Percentiles rank a stretch among this genome's conserved stretches.
Evolutionary conservation across 768 basidiomycete species (phyloP).

Genomic region (Agaricus sinodeliciosus): DNA sequence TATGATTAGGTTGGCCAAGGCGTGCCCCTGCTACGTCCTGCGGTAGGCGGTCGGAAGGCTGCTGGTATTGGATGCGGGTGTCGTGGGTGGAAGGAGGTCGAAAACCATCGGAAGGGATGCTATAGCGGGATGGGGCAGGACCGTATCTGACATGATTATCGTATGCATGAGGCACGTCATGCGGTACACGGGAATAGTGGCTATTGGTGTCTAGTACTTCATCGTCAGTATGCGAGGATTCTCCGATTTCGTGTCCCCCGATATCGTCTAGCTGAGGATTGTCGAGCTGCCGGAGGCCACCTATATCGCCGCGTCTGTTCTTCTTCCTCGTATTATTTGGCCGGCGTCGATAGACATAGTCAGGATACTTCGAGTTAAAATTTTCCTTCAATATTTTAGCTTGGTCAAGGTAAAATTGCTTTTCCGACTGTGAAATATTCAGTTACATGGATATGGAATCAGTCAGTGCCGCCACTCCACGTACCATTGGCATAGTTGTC

Average conservation of each 20-base stretch:
- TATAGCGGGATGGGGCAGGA: slow-evolving; percentile 18
- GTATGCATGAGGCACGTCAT: slow-evolving; percentile 18
- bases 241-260: slow-evolving; percentile 24
- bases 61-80: slow-evolving; percentile 18
- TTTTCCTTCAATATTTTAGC: slow-evolving; percentile 81
- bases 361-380: slow-evolving; percentile 82
- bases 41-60: slow-evolving; percentile 12
- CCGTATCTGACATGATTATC: slow-evolving; percentile 22
- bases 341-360: slow-evolving; percentile 83
- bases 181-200: slow-evolving; percentile 13
- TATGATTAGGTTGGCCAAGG: slow-evolving; percentile 4
- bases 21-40: slow-evolving; percentile 15
- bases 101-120: slow-evolving; percentile 15
- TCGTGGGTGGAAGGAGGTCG: slow-evolving; percentile 18
- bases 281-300: slow-evolving; percentile 17
- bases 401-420: slow-evolving; percentile 84
- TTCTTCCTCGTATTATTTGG: slow-evolving; percentile 72
- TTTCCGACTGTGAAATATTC: slow-evolving; percentile 48
- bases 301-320: slow-evolving; percentile 8
- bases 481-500: slow-evolving; percentile 72
- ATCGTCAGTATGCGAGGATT: slow-evolving; percentile 29
- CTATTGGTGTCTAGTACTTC: slow-evolving; percentile 18
- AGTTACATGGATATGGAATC: slow-evolving; percentile 7
- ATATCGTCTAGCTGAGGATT: slow-evolving; percentile 21
- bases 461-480: slow-evolving; percentile 17